A percentile compares a stretch with the other conserved stretches of the same genome.
phyloP scores from a whole-genome alignment of 2,329 filamentous ascomycete genomes.

The Clarireedia paspali region DNA sequence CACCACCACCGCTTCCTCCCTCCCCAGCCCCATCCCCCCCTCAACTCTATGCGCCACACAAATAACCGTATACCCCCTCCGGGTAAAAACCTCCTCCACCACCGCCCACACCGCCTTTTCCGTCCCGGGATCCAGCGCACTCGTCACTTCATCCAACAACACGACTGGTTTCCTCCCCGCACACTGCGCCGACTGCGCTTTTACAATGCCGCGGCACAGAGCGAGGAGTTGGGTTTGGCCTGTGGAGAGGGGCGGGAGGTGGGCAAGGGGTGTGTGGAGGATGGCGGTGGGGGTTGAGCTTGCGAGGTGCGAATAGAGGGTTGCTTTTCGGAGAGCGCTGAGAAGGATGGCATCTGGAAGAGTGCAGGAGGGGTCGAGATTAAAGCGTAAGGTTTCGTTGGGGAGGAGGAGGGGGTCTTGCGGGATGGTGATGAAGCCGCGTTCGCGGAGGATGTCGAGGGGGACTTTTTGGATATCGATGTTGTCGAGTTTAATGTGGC shows the following conservation, averaged over 20 bases:
- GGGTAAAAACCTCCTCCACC: background rate
- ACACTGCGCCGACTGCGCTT: background rate
- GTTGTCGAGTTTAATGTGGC: background rate
- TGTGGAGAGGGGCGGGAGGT: background rate
- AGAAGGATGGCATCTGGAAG: background rate
- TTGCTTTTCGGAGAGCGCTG: background rate
- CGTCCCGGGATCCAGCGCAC: background rate
- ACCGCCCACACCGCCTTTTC: background rate
- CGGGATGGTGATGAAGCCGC: slow-evolving; percentile 3
- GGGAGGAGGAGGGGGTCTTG: slow-evolving; percentile 1
- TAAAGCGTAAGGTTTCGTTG: slow-evolving; percentile 1
- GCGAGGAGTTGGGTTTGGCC: slow-evolving; percentile 2
- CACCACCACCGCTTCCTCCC: background rate
- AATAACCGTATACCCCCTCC: background rate
- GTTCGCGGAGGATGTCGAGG: background rate
- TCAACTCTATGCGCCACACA: background rate
- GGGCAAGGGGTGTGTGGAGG: background rate
- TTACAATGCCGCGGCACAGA: background rate
- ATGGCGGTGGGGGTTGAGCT: background rate
- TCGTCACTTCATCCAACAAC: background rate
- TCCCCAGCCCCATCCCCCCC: background rate
- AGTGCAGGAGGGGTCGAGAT: background rate
- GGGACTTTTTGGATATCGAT: background rate
- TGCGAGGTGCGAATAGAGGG: background rate
- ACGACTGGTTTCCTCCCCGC: background rate